These are phyloP conservation scores for Trypanosoma avium DNA, from an alignment of 208 protist genomes.

Conservation along the genomic window DNA sequence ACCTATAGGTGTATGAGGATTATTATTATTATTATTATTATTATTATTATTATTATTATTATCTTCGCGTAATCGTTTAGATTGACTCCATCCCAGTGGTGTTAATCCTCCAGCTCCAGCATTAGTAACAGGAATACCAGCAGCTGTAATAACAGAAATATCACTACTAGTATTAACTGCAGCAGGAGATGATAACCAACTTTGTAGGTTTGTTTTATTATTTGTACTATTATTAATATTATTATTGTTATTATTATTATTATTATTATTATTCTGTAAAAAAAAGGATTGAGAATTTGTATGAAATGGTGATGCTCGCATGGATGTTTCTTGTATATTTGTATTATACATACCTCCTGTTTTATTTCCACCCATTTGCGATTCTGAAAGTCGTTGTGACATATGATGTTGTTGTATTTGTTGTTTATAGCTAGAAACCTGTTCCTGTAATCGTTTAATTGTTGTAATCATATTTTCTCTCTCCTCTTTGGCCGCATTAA, in stretches of 20 bases:
- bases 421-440: constrained; percentile 23
- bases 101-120: constrained; percentile 11
- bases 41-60: neutral
- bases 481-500: constrained; percentile 24
- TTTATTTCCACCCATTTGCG: too few species aligned
- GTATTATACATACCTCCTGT: constrained; percentile 6
- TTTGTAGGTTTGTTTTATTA: neutral
- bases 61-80: constrained; percentile 37
- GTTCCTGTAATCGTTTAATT: constrained; percentile 27
- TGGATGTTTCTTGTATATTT: neutral
- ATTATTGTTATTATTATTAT: too few species aligned
- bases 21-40: neutral
- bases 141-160: too few species aligned
- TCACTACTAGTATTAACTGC: neutral
- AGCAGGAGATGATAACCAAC: constrained; percentile 16
- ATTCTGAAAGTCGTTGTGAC: constrained; percentile 8
- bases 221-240: too few species aligned
- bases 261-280: too few species aligned
- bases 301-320: neutral
- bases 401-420: constrained; percentile 30
- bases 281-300: neutral
- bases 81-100: constrained; percentile 57
- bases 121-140: too few species aligned
- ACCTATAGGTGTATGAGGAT: too few species aligned
- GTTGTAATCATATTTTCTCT: constrained; percentile 22